Evolutionary conservation across 169 alveolate genomes (phyloP).

Genomic region (Perkinsus olseni): DNA sequence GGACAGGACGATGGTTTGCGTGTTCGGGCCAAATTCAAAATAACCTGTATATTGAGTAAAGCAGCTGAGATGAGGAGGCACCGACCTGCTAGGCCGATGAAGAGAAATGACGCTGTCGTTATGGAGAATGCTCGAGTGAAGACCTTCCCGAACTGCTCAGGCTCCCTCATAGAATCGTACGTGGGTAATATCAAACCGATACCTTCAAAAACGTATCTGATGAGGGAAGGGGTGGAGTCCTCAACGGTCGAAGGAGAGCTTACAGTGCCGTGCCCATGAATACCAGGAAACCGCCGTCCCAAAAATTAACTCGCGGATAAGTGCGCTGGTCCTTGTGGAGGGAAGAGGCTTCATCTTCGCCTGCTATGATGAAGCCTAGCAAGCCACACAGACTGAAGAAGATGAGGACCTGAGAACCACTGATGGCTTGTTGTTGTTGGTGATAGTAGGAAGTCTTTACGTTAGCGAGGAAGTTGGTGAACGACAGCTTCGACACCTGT

Average conservation of each 20-base stretch:
- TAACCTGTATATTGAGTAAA: not conserved
- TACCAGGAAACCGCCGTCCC: not conserved
- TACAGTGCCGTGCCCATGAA: not conserved
- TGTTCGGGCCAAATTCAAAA: not conserved
- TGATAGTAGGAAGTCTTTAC: not conserved
- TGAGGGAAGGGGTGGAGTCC: not conserved
- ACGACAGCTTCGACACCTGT: not conserved
- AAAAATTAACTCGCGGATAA: not conserved
- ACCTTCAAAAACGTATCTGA: not conserved
- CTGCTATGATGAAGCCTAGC: not conserved
- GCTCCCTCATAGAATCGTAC: not conserved
- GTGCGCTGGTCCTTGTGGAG: not conserved
- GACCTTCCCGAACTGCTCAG: not conserved
- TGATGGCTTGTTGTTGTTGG: not conserved
- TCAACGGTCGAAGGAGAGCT: not conserved
- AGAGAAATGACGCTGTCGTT: not conserved
- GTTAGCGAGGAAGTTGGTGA: not conserved
- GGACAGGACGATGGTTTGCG: not conserved
- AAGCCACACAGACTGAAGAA: not conserved
- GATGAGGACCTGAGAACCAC: not conserved
- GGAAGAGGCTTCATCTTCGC: not conserved
- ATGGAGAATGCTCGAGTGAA: not conserved
- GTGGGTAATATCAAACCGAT: not conserved
- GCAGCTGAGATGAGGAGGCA: not conserved
- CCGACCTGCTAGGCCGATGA: not conserved